phyloP scores from a whole-genome alignment of 768 basidiomycete species.

The Lactifluus piperatus region DNA sequence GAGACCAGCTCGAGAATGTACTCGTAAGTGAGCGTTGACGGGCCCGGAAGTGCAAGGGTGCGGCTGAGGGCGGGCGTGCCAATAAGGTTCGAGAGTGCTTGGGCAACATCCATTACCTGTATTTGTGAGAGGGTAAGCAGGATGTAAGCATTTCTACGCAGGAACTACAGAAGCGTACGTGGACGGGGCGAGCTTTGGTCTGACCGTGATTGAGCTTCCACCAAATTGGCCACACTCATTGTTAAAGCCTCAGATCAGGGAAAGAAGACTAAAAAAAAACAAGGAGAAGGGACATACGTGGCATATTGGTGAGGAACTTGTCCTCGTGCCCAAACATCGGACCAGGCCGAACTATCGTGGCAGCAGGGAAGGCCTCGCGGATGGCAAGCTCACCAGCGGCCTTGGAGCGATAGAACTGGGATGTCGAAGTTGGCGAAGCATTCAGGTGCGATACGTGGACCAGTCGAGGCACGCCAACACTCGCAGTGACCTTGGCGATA shows the following conservation, averaged over 20 bases:
- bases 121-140: neutral
- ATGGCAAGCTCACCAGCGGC: conserved; percentile 86
- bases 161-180: conserved; percentile 46
- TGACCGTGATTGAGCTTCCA: conserved; percentile 87
- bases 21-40: conserved; percentile 75
- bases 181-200: conserved; percentile 85
- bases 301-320: conserved; percentile 85
- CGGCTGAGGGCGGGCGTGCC: conserved; percentile 49
- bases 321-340: conserved; percentile 93
- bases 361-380: conserved; percentile 69
- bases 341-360: conserved; percentile 83
- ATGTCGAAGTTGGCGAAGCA: conserved; percentile 68
- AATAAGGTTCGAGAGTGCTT: conserved; percentile 77
- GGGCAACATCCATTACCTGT: conserved; percentile 89
- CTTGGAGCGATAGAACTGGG: conserved; percentile 83
- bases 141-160: neutral
- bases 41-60: conserved; percentile 81
- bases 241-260: conserved; percentile 3
- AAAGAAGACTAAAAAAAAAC: conserved; percentile 17
- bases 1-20: conserved; percentile 72
- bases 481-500: conserved; percentile 77
- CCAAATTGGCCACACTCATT: conserved; percentile 79
- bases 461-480: conserved; percentile 71
- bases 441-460: conserved; percentile 96
- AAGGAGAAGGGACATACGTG: conserved; percentile 54